Evolutionary conservation across 495 filamentous ascomycete species (phyloP).

Genomic region (Clavariopsis aquatica): DNA sequence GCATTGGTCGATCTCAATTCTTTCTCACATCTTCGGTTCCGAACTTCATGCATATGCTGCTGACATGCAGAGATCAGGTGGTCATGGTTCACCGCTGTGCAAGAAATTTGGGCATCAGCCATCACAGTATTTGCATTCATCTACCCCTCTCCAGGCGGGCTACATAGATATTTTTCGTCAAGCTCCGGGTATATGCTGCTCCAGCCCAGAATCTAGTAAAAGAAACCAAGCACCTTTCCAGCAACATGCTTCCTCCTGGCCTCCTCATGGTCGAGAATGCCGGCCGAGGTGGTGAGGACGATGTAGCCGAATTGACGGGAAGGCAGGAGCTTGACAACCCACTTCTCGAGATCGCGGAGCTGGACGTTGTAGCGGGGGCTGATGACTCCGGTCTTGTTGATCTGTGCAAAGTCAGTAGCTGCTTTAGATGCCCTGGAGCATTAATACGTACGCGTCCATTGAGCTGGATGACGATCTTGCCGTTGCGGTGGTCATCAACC

Average conservation of each 20-base stretch:
- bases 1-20: neutral
- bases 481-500: constrained; percentile 97
- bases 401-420: constrained; percentile 53
- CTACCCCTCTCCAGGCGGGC: neutral
- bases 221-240: constrained; percentile 95
- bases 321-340: constrained; percentile 96
- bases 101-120: neutral
- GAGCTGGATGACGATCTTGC: constrained; percentile 97
- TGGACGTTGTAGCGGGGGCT: constrained; percentile 97
- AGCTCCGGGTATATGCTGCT: constrained; percentile 11
- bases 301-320: constrained; percentile 99
- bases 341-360: constrained; percentile 93
- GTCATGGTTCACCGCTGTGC: neutral
- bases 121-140: constrained; percentile 1
- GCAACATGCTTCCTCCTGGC: constrained; percentile 95
- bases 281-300: constrained; percentile 96
- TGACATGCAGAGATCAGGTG: neutral
- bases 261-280: constrained; percentile 99
- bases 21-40: neutral
- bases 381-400: constrained; percentile 99
- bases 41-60: neutral
- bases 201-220: constrained; percentile 65
- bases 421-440: constrained; percentile 15
- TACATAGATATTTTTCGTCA: neutral
- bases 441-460: constrained; percentile 62